Conservation (phyloP, 1,284 basidiomycete species). For the Malassezia equina region DNA sequence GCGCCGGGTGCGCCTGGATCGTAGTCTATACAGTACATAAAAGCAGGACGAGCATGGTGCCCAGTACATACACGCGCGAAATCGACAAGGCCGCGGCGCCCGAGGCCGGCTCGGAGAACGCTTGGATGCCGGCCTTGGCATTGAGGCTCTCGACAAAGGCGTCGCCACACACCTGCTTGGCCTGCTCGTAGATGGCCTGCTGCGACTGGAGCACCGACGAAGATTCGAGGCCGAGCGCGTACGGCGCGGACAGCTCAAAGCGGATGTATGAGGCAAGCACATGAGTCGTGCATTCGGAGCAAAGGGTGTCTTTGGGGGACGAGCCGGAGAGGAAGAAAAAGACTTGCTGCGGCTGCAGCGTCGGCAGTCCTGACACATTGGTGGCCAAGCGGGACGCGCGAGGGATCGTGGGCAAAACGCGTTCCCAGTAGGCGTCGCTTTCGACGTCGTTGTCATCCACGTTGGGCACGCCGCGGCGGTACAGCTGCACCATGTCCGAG, state of each 20-base stretch:
- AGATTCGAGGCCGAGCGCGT: constrained; percentile 22
- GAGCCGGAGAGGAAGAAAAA: constrained; percentile 26
- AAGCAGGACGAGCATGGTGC: neutral
- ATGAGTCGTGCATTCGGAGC: constrained; percentile 20
- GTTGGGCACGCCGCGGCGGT: neutral
- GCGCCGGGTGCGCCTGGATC: neutral
- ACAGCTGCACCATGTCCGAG: neutral
- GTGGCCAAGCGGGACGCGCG: neutral
- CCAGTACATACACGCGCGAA: neutral
- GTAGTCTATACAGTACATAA: neutral
- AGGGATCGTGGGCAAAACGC: constrained; percentile 1
- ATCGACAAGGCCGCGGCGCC: neutral
- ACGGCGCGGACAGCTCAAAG: constrained; percentile 26
- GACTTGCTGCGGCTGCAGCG: constrained; percentile 16
- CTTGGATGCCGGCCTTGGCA: constrained; percentile 2
- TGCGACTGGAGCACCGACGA: constrained; percentile 21
- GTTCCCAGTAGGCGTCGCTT: constrained; percentile 10
- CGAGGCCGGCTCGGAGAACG: constrained; percentile 4
- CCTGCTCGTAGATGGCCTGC: constrained; percentile 18
- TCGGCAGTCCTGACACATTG: neutral
- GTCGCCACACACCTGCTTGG: constrained; percentile 18
- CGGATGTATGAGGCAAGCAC: constrained; percentile 26
- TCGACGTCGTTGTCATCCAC: neutral
- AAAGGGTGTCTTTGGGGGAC: constrained; percentile 15
- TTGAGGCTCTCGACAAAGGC: constrained; percentile 16